Conservation (phyloP, 2,329 filamentous ascomycete genomes). For the Apiospora rasikravindrae region DNA sequence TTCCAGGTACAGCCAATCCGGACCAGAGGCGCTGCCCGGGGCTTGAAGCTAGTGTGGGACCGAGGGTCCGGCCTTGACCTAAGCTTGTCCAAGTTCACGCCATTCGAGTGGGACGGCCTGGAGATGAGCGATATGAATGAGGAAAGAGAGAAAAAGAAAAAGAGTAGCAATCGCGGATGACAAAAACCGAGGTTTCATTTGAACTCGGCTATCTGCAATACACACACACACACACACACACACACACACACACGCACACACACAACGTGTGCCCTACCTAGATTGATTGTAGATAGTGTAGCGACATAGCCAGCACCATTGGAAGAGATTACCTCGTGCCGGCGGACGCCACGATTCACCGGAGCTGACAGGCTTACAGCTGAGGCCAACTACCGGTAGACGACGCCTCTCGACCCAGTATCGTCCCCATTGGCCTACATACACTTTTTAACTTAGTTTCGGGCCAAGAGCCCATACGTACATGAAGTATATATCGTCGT, state of each 20-base stretch:
- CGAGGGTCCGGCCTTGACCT: constrained; percentile 5
- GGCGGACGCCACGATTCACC: not conserved
- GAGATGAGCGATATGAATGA: constrained; percentile 6
- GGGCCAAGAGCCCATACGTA: not conserved
- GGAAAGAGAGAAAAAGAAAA: not conserved
- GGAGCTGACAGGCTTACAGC: constrained; percentile 10
- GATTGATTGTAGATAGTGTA: no score
- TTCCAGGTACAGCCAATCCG: constrained; percentile 10
- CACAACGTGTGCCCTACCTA: no score
- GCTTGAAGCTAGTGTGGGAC: constrained; percentile 14
- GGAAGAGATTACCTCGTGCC: constrained; percentile 1
- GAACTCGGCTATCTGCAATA: not conserved
- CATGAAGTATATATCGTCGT: not conserved
- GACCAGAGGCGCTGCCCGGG: not conserved
- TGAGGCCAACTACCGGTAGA: constrained; percentile 12
- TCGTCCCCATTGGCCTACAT: constrained; percentile 1
- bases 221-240: not conserved
- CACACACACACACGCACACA: not conserved
- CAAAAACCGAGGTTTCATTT: not conserved
- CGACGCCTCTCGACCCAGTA: not conserved
- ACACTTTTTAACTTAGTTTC: not conserved
- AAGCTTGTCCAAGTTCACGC: constrained; percentile 11
- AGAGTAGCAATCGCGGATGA: not conserved
- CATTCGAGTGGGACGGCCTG: constrained; percentile 10
- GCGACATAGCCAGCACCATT: not conserved